Evolutionary conservation across 2,329 filamentous ascomycete genomes (phyloP), one percentile per base, ranked within the genome.

Genomic region (Mycocentrospora acerina): DNA sequence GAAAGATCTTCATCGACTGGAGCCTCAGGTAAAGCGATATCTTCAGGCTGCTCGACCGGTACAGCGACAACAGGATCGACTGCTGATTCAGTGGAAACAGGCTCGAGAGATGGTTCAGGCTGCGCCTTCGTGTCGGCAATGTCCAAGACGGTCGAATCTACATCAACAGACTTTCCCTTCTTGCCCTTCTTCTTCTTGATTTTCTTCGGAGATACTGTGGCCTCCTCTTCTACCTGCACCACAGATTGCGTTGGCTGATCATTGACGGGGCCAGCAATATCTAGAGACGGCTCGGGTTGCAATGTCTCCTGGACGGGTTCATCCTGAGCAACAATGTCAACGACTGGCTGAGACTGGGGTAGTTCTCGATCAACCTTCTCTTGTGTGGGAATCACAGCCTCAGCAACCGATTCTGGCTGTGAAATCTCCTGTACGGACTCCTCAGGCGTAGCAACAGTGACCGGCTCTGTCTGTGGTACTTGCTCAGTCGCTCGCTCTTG

Each of bases 171-270:
- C 24, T 57, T 57, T 11, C 15, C 36, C 25, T 57, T 57, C 42
- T 51, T 55, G 1, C 9, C 9, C 9, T 38, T 43, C 30, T 57
- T 53, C 33, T 50, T 54, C 22, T 51, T 53, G 14, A 44, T 45
- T 17, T 51, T 55, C 34, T 51, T 51, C 22, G 46, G 46, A 5
- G 50, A 14, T 14, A 40, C 32, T 10, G 37, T 34, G 9, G 17
- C 15, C 7, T 37, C 29, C 25, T 47, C 43, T 12, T 34, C 24
- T 11, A 30, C 2, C 14, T 32, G 28, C 16, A 29, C 34, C 3
- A 32, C 4, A 17, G 30, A 9, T 14, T 18, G 13, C 12, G 10
- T 9, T 22, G 19, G 9, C 9, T 22, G 19, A 22, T 22, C 19
- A 5, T 22, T 22, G 19, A 22, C 19, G 19, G 19, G 9, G 9